Evolutionary conservation across 2,329 filamentous ascomycete genomes (phyloP), one percentile per base, ranked within the genome.

Genomic region (Paecilomyces dactylethromorphus): DNA sequence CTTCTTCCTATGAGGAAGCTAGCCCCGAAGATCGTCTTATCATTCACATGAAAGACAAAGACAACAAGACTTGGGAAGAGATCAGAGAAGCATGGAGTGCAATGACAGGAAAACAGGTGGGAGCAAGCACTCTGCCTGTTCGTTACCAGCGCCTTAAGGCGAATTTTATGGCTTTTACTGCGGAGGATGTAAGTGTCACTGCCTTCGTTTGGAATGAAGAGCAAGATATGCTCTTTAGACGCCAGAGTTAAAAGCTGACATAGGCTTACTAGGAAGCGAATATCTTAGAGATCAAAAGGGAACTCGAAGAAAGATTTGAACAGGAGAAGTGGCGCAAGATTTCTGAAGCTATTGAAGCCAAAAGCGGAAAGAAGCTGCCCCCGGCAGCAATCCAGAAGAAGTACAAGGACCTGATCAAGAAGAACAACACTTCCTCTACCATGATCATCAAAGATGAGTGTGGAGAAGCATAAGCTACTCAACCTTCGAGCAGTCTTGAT

Each of bases 231-330:
- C 18, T 57, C 7, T 22, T 52, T 52, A 33, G 2, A 13, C 24
- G 4, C 22, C 22, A 11, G 21, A 29, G n/a, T 54, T 29, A 11
- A n/a, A 26, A 52, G 35, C 56, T 58, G 55, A 60, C 49, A 26
- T 53, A 22, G 10, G 45, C 11, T 55, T 55, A 56, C 33, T 55
- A 72, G 70, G 70, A 69, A 53, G 60, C 60, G 3, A 66, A 59
- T 8, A 59, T 78, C 22, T 55, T 77, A 3, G 60, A 70, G 45
- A 63, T 66, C 22, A 78, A 78, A 60, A 69, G 69, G 51, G 69
- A 75, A 12, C 63, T 78, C 22, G 76, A 79, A 57, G 69, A 69
- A 3, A 69, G 69, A 50, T 75, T 76, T 55, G 71, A 76, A 55
- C 60, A 57, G 24, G 69, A 73, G 45, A 78, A 77, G 58, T 79